phyloP scores from a whole-genome alignment of 805 yeast species.

The Candida orba region DNA sequence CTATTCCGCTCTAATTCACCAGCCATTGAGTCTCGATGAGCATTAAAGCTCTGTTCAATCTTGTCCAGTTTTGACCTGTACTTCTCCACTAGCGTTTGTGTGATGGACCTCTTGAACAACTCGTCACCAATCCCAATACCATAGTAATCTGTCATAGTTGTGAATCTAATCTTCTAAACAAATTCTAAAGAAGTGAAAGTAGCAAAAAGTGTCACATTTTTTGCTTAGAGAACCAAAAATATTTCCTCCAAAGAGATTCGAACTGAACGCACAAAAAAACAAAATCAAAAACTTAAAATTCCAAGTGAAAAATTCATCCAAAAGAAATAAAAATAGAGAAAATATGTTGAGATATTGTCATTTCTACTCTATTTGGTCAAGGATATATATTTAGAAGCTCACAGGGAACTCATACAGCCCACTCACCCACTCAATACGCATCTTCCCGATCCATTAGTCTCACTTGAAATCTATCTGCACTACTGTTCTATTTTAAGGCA shows the following conservation, averaged over 20 bases:
- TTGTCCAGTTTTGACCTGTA: constrained; percentile 11
- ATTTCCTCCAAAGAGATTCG: neutral
- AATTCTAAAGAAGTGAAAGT: too few relatives aligned
- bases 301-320: too few relatives aligned
- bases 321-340: too few relatives aligned
- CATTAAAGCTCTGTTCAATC: constrained; percentile 4
- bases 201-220: neutral
- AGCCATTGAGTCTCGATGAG: constrained; percentile 2
- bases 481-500: constrained; percentile 9
- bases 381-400: too few relatives aligned
- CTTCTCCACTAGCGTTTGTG: constrained; percentile 12
- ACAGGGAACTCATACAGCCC: too few relatives aligned
- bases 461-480: neutral
- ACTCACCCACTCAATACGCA: too few relatives aligned
- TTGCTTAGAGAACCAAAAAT: neutral
- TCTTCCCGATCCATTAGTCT: too few relatives aligned
- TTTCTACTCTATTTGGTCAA: too few relatives aligned
- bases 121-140: constrained; percentile 9
- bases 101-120: constrained; percentile 9
- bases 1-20: neutral
- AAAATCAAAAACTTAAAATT: too few relatives aligned
- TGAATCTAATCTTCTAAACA: neutral
- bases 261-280: neutral
- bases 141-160: constrained; percentile 11
- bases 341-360: too few relatives aligned